Evolutionary conservation across 2,329 filamentous ascomycete genomes (phyloP).

Genomic region (Zymoseptoria crescenta): DNA sequence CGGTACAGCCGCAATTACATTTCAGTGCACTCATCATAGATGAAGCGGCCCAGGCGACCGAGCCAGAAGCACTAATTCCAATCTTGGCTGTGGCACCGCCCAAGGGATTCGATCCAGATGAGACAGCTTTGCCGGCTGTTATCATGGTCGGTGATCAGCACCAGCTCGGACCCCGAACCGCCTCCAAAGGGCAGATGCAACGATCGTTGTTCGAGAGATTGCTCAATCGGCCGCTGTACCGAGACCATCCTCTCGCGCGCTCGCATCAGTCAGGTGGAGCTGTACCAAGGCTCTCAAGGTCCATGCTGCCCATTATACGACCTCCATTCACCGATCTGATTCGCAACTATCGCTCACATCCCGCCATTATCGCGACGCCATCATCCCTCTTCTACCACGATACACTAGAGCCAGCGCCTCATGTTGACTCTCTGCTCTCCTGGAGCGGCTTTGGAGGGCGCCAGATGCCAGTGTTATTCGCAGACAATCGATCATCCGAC

Average conservation of each 20-base stretch:
- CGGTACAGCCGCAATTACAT: conserved; percentile 10
- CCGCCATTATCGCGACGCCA: conserved; percentile 19
- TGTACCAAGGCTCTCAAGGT: conserved; percentile 17
- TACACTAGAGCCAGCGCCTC: conserved; percentile 19
- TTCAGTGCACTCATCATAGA: conserved; percentile 22
- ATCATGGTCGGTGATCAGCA: conserved; percentile 23
- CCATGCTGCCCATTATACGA: conserved; percentile 20
- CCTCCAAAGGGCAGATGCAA: conserved; percentile 15
- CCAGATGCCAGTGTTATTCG: conserved; percentile 19
- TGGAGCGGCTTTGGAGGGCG: conserved; percentile 18
- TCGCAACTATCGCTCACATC: conserved; percentile 24
- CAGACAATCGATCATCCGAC: conserved; percentile 11
- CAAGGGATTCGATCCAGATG: neutral
- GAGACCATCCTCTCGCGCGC: conserved; percentile 20
- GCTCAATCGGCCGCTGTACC: conserved; percentile 15
- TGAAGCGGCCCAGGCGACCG: conserved; percentile 22
- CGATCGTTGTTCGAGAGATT: conserved; percentile 21
- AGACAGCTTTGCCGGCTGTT: conserved; percentile 7
- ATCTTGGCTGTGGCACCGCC: conserved; percentile 19
- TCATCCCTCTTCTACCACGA: conserved; percentile 22
- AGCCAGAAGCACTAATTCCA: conserved; percentile 19
- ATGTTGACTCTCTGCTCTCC: conserved; percentile 13
- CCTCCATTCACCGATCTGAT: conserved; percentile 22
- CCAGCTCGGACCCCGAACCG: conserved; percentile 23
- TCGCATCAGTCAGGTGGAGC: conserved; percentile 14